Percentiles rank a stretch among this genome's conserved stretches.
These are phyloP conservation scores for Exobasidium rhododendri DNA, from an alignment of 1,284 basidiomycete genomes.

Conservation along the genomic window DNA sequence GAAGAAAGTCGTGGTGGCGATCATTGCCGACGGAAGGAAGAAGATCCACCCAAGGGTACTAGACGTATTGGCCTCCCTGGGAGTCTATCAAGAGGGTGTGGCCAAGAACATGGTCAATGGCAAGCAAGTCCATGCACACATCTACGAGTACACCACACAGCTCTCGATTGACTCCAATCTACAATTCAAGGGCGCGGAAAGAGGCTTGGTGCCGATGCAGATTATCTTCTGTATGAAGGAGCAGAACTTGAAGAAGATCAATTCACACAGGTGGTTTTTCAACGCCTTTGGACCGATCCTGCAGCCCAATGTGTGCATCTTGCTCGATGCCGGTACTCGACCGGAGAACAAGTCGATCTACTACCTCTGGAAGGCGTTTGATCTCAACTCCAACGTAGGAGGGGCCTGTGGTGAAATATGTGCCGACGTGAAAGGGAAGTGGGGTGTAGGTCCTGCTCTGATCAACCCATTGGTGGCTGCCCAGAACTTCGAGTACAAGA, in stretches of 20 bases:
- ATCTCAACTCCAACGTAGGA: constrained; percentile 71
- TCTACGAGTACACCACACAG: constrained; percentile 92
- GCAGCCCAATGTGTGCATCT: constrained; percentile 79
- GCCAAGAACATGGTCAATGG: constrained; percentile 89
- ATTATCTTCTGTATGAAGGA: constrained; percentile 54
- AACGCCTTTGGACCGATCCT: constrained; percentile 54
- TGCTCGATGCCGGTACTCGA: constrained; percentile 96
- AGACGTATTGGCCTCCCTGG: constrained; percentile 67
- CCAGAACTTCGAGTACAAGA: constrained; percentile 94
- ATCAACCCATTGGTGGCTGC: constrained; percentile 76
- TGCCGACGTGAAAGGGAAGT: constrained; percentile 48
- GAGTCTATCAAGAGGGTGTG: constrained; percentile 65
- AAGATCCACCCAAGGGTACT: constrained; percentile 88
- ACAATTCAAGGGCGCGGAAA: constrained; percentile 90
- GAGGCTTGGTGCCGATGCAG: constrained; percentile 62
- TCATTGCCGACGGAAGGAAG: constrained; percentile 89
- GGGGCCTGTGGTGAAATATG: constrained; percentile 75
- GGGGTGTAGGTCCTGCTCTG: constrained; percentile 70
- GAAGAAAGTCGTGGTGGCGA: constrained; percentile 71
- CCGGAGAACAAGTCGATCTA: constrained; percentile 95
- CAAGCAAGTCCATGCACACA: constrained; percentile 82
- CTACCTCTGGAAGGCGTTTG: constrained; percentile 93
- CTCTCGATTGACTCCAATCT: constrained; percentile 83
- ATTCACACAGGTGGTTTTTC: constrained; percentile 65
- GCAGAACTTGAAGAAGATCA: constrained; percentile 63